Evolutionary conservation across 768 basidiomycete species (phyloP).

Genomic region (Baorangia bicolor): DNA sequence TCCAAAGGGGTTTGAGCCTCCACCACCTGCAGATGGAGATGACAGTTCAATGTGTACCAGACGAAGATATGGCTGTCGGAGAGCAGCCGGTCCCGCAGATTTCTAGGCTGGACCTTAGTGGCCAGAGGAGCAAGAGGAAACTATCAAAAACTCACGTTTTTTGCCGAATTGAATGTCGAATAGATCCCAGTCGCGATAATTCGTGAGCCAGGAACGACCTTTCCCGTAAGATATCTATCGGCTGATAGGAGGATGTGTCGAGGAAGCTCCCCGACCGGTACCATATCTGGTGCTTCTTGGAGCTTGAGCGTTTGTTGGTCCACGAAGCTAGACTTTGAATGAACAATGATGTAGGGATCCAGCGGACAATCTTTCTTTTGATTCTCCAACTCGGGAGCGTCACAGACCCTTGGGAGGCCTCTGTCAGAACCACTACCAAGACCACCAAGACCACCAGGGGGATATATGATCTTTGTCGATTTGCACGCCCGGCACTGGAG

Average conservation of each 20-base stretch:
- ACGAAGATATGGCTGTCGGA: conserved; percentile 93
- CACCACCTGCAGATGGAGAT: conserved; percentile 68
- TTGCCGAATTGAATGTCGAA: conserved; percentile 89
- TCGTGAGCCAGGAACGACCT: conserved; percentile 94
- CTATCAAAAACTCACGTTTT: conserved; percentile 55
- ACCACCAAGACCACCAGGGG: conserved; percentile 77
- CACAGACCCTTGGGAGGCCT: conserved; percentile 85
- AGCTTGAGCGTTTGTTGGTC: conserved; percentile 97
- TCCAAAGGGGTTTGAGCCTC: conserved; percentile 81
- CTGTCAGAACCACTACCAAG: conserved; percentile 83
- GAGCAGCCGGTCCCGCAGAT: conserved; percentile 79
- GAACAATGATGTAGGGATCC: conserved; percentile 94
- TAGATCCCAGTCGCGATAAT: conserved; percentile 96
- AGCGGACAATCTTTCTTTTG: conserved; percentile 93
- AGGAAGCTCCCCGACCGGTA: conserved; percentile 97
- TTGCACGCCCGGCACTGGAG: conserved; percentile 93
- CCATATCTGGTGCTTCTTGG: conserved; percentile 99
- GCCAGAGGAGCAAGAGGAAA: not conserved
- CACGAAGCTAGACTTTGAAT: conserved; percentile 90
- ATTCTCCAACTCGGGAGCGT: conserved; percentile 74
- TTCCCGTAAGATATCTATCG: conserved; percentile 88
- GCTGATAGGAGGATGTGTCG: conserved; percentile 91
- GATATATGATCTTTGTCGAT: conserved; percentile 73
- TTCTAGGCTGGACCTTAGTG: conserved; percentile 44
- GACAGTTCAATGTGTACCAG: conserved; percentile 91